Evolutionary conservation across 257 asterid genomes (phyloP).

Genomic region (Misopates orontium): DNA sequence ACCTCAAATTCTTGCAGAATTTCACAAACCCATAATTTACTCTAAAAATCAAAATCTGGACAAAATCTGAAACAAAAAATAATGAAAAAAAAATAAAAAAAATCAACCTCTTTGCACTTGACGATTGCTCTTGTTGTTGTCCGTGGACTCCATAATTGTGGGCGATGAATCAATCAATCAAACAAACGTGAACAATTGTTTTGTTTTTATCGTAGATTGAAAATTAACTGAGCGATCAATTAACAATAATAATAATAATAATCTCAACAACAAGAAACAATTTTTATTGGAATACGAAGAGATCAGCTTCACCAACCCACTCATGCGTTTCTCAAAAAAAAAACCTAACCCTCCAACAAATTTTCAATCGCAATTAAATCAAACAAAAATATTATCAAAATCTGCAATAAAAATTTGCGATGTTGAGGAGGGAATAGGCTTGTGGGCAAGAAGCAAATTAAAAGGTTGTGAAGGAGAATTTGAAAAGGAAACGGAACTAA

Average conservation of each 20-base stretch:
- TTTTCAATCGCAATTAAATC: no score
- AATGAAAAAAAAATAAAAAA: neutral
- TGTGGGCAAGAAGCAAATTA: no score
- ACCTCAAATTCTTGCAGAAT: no score
- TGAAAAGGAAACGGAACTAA: no score
- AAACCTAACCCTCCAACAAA: constrained; percentile 25
- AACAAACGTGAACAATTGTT: constrained; percentile 23
- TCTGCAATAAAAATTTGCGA: no score
- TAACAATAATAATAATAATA: constrained; percentile 39
- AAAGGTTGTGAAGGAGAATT: no score
- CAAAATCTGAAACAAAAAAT: no score
- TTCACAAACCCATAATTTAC: no score
- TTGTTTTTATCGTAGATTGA: constrained; percentile 12
- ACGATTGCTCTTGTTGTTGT: constrained; percentile 59
- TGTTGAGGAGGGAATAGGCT: no score
- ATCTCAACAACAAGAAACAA: constrained; percentile 34
- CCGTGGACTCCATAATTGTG: constrained; percentile 56
- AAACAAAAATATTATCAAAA: no score
- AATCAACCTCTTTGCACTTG: constrained; percentile 56
- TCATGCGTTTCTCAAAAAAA: constrained; percentile 91
- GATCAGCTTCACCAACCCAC: constrained; percentile 72
- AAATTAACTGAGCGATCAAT: constrained; percentile 29
- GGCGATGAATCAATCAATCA: constrained; percentile 14
- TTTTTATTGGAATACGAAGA: constrained; percentile 44
- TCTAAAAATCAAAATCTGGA: no score